Conservation (phyloP, 2,329 filamentous ascomycete species). For the Rhynchosporium agropyri region DNA sequence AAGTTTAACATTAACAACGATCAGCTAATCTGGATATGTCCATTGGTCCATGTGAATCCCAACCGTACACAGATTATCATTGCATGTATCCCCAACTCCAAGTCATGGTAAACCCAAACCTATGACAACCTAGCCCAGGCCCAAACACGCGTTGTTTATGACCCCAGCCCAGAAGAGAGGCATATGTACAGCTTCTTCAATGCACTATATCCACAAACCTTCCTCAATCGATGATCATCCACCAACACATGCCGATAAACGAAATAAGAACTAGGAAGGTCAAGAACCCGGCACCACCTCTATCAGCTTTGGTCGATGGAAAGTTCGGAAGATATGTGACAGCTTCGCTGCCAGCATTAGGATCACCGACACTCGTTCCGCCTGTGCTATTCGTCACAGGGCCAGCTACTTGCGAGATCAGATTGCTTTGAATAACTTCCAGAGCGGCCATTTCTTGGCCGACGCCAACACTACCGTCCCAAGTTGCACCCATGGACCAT, state of each 20-base stretch:
- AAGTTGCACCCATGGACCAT: slow-evolving; percentile 51
- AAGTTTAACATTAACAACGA: not conserved
- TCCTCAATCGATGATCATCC: slow-evolving; percentile 47
- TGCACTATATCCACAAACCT: not conserved
- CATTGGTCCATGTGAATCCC: slow-evolving; percentile 2
- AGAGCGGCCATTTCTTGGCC: slow-evolving; percentile 61
- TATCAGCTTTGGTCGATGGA: slow-evolving; percentile 56
- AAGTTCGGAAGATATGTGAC: slow-evolving; percentile 2
- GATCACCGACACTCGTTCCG: slow-evolving; percentile 55
- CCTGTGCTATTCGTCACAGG: slow-evolving; percentile 56
- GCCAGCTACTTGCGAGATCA: slow-evolving; percentile 50
- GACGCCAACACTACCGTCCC: slow-evolving; percentile 54
- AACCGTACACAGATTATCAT: slow-evolving; percentile 13
- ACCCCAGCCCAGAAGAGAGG: slow-evolving; percentile 6
- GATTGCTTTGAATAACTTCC: slow-evolving; percentile 56
- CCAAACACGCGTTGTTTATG: slow-evolving; percentile 2
- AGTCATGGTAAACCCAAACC: not conserved
- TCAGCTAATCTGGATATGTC: not conserved
- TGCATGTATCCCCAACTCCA: not conserved
- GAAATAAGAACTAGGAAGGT: slow-evolving; percentile 58
- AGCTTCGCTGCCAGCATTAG: slow-evolving; percentile 33
- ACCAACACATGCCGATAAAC: slow-evolving; percentile 58
- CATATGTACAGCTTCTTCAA: slow-evolving; percentile 13
- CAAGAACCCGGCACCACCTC: slow-evolving; percentile 67
- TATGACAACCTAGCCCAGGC: not conserved